Conservation (phyloP, 805 yeast species). For the Kazachstania psychrophila region DNA sequence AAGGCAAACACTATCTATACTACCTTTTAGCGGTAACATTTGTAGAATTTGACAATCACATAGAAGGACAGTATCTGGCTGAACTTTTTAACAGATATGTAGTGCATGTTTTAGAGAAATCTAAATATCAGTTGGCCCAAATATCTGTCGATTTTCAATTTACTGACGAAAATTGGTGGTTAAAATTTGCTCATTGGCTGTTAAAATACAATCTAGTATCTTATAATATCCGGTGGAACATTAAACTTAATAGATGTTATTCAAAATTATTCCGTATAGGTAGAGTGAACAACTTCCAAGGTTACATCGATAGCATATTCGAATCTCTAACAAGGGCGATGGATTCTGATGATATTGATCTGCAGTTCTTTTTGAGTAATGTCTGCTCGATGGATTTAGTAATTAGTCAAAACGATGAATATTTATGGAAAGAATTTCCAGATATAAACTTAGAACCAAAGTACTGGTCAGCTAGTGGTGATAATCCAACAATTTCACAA, state of each 20-base stretch:
- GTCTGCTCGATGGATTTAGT: slow-evolving; percentile 29
- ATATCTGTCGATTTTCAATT: slow-evolving; percentile 30
- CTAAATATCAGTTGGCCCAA: slow-evolving; percentile 34
- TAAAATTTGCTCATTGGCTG: slow-evolving; percentile 30
- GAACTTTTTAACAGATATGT: slow-evolving; percentile 28
- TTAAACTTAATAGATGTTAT: slow-evolving; percentile 30
- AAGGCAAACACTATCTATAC: slow-evolving; percentile 20
- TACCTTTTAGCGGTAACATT: slow-evolving; percentile 29
- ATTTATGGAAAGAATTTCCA: slow-evolving; percentile 23
- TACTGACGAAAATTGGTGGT: slow-evolving; percentile 27
- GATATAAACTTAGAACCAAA: slow-evolving; percentile 12
- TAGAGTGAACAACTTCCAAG: slow-evolving; percentile 26
- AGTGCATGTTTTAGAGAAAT: slow-evolving; percentile 28
- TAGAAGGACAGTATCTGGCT: slow-evolving; percentile 34
- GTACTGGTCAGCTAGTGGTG: slow-evolving; percentile 27
- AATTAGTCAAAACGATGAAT: slow-evolving; percentile 18
- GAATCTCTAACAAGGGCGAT: slow-evolving; percentile 26
- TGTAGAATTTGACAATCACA: slow-evolving; percentile 30
- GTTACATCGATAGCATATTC: slow-evolving; percentile 28
- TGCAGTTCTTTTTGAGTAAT: slow-evolving; percentile 24
- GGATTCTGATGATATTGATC: slow-evolving; percentile 17
- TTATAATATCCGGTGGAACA: slow-evolving; percentile 34
- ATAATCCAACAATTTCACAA: slow-evolving; percentile 34
- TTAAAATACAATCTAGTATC: slow-evolving; percentile 32
- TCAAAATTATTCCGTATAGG: slow-evolving; percentile 16